A percentile compares a stretch with the other conserved stretches of the same genome.
These are phyloP conservation scores for Helminthosporium solani DNA, from an alignment of 2,329 filamentous ascomycete genomes.

Conservation along the genomic window DNA sequence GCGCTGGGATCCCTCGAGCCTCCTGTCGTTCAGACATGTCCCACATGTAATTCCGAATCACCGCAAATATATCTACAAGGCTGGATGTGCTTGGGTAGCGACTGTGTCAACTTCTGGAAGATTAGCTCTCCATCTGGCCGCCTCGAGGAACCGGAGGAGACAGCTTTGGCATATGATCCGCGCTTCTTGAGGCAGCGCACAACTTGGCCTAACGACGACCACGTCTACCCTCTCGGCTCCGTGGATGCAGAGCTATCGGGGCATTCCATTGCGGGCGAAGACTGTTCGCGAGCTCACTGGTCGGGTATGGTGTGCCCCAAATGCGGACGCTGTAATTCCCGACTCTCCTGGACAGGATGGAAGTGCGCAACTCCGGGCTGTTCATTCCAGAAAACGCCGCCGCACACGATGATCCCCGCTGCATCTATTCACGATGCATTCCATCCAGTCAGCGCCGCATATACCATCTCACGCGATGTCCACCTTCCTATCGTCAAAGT, in stretches of 20 bases:
- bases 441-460: conserved; percentile 36
- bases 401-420: conserved; percentile 30
- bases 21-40: conserved; percentile 41
- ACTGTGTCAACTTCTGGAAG: conserved; percentile 60
- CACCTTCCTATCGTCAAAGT: conserved; percentile 35
- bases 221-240: conserved; percentile 39
- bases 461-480: conserved; percentile 33
- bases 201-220: conserved; percentile 42
- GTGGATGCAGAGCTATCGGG: conserved; percentile 28
- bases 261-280: conserved; percentile 45
- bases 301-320: conserved; percentile 66
- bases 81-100: conserved; percentile 60
- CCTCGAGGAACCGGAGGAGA: conserved; percentile 29
- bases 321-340: conserved; percentile 63
- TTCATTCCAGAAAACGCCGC: conserved; percentile 46
- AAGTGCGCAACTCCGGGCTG: conserved; percentile 57
- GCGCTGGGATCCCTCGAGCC: conserved; percentile 30
- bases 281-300: conserved; percentile 56
- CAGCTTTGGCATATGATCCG: conserved; percentile 53
- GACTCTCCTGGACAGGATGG: conserved; percentile 64
- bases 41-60: conserved; percentile 32
- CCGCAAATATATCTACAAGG: conserved; percentile 47
- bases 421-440: conserved; percentile 36
- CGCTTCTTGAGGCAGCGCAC: conserved; percentile 60
- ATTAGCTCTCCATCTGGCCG: conserved; percentile 19